Conservation (phyloP, 345 rosid species). For the Citrus cavaleriei region DNA sequence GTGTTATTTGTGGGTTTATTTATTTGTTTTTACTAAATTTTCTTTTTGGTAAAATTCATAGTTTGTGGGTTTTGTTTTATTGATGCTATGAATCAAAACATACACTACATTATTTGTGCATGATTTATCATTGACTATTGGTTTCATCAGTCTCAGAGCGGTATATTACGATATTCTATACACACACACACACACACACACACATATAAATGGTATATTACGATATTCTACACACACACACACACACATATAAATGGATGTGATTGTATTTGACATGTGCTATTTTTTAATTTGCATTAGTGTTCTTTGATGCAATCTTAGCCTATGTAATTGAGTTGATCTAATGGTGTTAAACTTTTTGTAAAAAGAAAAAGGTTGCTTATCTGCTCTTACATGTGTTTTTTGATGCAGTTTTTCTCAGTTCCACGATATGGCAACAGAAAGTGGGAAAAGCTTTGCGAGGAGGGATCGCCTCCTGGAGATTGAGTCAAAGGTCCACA, state of each 20-base stretch:
- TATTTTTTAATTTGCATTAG: neutral
- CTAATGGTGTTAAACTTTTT: neutral
- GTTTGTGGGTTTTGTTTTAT: neutral
- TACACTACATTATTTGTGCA: too few relatives aligned
- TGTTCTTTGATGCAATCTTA: neutral
- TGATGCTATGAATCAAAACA: neutral
- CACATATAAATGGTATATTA: neutral
- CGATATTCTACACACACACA: neutral
- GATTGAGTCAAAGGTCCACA: slow-evolving; percentile 46
- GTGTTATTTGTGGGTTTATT: neutral
- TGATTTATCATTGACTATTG: neutral
- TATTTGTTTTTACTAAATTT: neutral
- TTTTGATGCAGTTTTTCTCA: slow-evolving; percentile 27
- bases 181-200: too few relatives aligned
- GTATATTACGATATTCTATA: neutral
- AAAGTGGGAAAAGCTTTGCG: slow-evolving; percentile 59
- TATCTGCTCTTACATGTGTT: neutral
- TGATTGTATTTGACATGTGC: neutral
- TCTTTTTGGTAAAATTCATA: neutral
- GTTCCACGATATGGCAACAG: slow-evolving; percentile 60
- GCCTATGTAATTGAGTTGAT: too few relatives aligned
- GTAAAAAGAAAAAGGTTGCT: too few relatives aligned
- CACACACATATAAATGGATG: neutral
- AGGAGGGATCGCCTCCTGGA: slow-evolving; percentile 76
- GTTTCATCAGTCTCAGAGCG: neutral